Evolutionary conservation across 495 filamentous ascomycete species (phyloP), one percentile per base, ranked within the genome.

Genomic region (Lasiosphaeriaceae sp.): DNA sequence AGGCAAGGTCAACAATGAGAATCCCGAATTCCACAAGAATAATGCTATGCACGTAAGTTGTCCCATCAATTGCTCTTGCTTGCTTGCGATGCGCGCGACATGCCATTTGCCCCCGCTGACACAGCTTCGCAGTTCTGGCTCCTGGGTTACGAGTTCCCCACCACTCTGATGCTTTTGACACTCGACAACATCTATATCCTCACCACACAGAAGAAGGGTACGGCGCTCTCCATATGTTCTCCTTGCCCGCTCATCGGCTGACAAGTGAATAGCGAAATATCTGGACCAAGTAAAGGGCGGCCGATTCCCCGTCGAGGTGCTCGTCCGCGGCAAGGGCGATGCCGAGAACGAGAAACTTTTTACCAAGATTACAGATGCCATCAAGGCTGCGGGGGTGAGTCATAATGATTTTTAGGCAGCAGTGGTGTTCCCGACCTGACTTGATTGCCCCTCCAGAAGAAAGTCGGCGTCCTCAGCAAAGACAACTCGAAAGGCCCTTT

Each of bases 141-240:
- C 48, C 82, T 99, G 56, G 94, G 94, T 60, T 99, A 97, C 79
- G 94, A 99, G 68, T 99, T 99, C 65, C 94, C 94, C 44, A 90
- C 94, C 14, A 97, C 94, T 0, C 79, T 97, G 41, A 87, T 99
- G 72, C 79, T 99, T 45, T 81, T 97, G 63, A 97, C 95, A 11
- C 82, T 84, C 50, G 95, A 97, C 52, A 80, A 83, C 52, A 75
- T 97, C 59, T 93, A 91, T 70, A 84, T 97, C 50, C 86, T 97
- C 53, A 97, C 95, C 2, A 97, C 94, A 11, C 86, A 90, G 19
- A 99, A 99, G 75, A 99, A 99, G 85, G 92, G 92, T 94, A 67
- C 56, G 70, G 17, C 17, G 17, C 22, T 19, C 19, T 2, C 48
- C 37, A 11, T 9, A 2, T 23, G 3, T 14, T 29, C 31, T 21